Evolutionary conservation across 2,329 filamentous ascomycete species (phyloP), one percentile per base, ranked within the genome.

Genomic region (Drechslera avenae): DNA sequence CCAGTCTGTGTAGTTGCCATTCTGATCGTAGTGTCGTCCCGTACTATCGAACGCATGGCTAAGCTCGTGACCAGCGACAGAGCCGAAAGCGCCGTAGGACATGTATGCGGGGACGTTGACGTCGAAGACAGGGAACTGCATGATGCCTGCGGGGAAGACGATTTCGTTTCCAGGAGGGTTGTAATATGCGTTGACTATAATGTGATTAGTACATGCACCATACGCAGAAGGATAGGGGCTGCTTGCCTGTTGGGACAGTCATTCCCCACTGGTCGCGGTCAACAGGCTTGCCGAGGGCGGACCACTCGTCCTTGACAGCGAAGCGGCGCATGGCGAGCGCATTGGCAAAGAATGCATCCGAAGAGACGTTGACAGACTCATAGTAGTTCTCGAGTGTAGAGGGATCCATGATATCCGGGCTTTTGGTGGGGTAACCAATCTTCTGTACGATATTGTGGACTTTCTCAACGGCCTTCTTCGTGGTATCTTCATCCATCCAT

Each of bases 11-110:
- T 81, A 83, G 62, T 85, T 86, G 17, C 85, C 86, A 34, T 81
- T 83, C 57, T 85, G 76, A 61, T 89, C 84, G 57, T 84, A 88
- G 59, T 85, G 80, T 14, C 84, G 79, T 7, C 86, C 86, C 0
- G 79, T 82, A 28, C 81, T 85, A 67, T 90, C 87, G 60, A 90
- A 89, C 10, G 84, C 86, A 37, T 90, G 87, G 3, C 83, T 86
- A 6, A 90, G 78, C 67, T 89, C 86, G 62, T 90, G 87, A 2
- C 86, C 87, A 7, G 83, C 83, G 2, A 88, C 81, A 1, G 83
- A 80, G 0, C 86, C 87, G 64, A 89, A 86, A 0, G 83, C 83
- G n/a, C 86, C 86, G 66, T 88, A 90, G 8, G 81, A 81, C 31
- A 89, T 73, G 59, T 89, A 90, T 18, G 81, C 74, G 0, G 87